phyloP scores from a whole-genome alignment of 306 rosid genomes.

The Vigna radiata region DNA sequence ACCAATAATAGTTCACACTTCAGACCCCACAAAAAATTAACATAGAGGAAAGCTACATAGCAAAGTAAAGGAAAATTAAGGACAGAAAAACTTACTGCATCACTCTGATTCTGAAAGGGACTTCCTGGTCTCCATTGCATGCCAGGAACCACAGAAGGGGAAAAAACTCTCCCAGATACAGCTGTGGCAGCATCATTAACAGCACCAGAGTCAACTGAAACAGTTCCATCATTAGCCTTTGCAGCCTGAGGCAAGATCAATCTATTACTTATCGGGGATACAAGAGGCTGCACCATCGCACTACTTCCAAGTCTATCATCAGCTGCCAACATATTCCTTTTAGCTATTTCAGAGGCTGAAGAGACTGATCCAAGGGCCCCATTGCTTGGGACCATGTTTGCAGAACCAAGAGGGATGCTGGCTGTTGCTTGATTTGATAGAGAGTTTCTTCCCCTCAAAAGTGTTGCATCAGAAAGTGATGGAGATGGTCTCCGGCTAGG shows the following conservation, averaged over 20 bases:
- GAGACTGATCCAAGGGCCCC: constrained; percentile 71
- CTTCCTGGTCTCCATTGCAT: constrained; percentile 99
- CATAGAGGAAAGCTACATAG: constrained; percentile 35
- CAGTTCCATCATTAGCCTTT: constrained; percentile 73
- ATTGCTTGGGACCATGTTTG: constrained; percentile 67
- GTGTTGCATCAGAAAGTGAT: constrained; percentile 80
- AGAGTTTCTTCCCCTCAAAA: constrained; percentile 73
- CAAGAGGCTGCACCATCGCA: constrained; percentile 78
- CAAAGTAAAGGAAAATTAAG: constrained; percentile 4
- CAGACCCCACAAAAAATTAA: constrained; percentile 17
- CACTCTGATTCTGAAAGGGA: constrained; percentile 81
- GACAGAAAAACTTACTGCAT: constrained; percentile 56
- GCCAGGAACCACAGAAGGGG: constrained; percentile 80
- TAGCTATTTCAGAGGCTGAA: constrained; percentile 73
- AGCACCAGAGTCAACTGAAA: constrained; percentile 67
- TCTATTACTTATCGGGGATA: constrained; percentile 72
- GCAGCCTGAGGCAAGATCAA: constrained; percentile 73
- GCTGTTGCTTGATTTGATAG: constrained; percentile 69
- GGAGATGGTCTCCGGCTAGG: constrained; percentile 88
- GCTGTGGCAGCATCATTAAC: constrained; percentile 73
- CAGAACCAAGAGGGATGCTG: constrained; percentile 66
- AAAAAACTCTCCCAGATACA: constrained; percentile 77
- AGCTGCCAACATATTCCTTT: constrained; percentile 76
- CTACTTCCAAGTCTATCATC: constrained; percentile 89
- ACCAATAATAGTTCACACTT: constrained; percentile 16